These are phyloP conservation scores for Schwanniomyces polymorphus DNA, from an alignment of 805 yeast species.

Conservation along the genomic window DNA sequence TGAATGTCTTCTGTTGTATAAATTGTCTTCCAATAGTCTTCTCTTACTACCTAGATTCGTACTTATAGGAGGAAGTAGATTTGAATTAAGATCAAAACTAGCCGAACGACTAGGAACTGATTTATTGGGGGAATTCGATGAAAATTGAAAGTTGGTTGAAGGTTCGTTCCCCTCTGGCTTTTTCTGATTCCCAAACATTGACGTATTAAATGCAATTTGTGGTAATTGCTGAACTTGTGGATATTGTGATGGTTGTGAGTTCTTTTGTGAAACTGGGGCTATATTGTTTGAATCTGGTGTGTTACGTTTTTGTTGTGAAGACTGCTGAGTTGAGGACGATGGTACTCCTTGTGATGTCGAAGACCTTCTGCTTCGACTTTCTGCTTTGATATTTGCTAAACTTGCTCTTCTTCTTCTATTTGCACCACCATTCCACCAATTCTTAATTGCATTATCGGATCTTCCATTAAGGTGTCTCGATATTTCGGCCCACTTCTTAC, in stretches of 20 bases:
- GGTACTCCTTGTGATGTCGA: neutral
- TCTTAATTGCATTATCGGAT: conserved; percentile 87
- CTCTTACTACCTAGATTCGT: conserved; percentile 20
- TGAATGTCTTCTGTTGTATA: conserved; percentile 23
- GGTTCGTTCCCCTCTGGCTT: neutral
- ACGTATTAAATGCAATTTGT: conserved; percentile 40
- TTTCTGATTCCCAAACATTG: conserved; percentile 30
- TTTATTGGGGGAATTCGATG: conserved; percentile 4
- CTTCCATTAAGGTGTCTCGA: conserved; percentile 86
- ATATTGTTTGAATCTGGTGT: neutral
- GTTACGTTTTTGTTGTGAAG: neutral
- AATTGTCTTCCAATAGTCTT: conserved; percentile 25
- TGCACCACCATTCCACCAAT: conserved; percentile 97
- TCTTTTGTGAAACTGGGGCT: neutral
- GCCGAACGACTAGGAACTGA: conserved; percentile 18
- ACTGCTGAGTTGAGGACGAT: neutral
- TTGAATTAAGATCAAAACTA: conserved; percentile 19
- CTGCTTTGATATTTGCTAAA: conserved; percentile 4
- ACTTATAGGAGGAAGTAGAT: conserved; percentile 17
- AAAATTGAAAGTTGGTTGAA: neutral
- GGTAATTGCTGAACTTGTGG: conserved; percentile 20
- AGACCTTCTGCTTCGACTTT: neutral
- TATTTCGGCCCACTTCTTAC: conserved; percentile 93
- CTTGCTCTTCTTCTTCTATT: conserved; percentile 67
- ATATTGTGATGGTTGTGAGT: conserved; percentile 4